Evolutionary conservation across 2,329 filamentous ascomycete genomes (phyloP).

Genomic region (Cladosporium sp.): DNA sequence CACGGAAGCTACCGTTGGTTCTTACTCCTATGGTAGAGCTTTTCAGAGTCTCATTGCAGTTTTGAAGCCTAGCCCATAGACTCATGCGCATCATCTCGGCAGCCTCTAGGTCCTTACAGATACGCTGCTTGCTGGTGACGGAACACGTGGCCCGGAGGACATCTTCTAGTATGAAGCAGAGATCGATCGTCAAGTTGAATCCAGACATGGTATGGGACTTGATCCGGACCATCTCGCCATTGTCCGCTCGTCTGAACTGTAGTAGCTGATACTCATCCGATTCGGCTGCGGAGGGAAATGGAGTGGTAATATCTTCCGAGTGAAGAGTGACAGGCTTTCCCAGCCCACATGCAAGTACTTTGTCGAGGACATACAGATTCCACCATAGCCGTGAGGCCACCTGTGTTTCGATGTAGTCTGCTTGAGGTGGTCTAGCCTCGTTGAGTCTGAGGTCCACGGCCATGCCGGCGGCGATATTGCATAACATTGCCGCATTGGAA

Average conservation of each 20-base stretch:
- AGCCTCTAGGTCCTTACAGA: slow-evolving; percentile 2
- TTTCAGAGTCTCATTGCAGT: neutral
- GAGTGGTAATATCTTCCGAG: neutral
- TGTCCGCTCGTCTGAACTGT: neutral
- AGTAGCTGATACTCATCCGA: slow-evolving; percentile 7
- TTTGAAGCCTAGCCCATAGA: neutral
- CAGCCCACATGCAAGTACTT: slow-evolving; percentile 2
- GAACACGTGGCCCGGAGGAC: slow-evolving; percentile 1
- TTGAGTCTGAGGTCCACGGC: slow-evolving; percentile 4
- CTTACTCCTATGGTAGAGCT: neutral
- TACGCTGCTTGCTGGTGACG: slow-evolving; percentile 9
- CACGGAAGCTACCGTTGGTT: neutral
- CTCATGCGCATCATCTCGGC: neutral
- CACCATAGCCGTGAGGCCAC: slow-evolving; percentile 3
- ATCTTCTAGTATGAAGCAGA: slow-evolving; percentile 1
- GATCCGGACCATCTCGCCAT: neutral
- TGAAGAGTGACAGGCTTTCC: neutral
- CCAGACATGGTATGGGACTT: slow-evolving; percentile 7
- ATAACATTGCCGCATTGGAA: slow-evolving; percentile 8
- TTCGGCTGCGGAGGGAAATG: slow-evolving; percentile 3
- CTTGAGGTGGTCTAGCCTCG: neutral
- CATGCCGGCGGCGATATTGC: slow-evolving; percentile 7
- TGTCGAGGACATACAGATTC: slow-evolving; percentile 7
- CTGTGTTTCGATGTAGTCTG: neutral
- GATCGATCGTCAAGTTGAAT: slow-evolving; percentile 1